Base-by-base conservation (phyloP, 192 early-diverging fungal genomes). In the Allomyces macrogynus region DNA sequence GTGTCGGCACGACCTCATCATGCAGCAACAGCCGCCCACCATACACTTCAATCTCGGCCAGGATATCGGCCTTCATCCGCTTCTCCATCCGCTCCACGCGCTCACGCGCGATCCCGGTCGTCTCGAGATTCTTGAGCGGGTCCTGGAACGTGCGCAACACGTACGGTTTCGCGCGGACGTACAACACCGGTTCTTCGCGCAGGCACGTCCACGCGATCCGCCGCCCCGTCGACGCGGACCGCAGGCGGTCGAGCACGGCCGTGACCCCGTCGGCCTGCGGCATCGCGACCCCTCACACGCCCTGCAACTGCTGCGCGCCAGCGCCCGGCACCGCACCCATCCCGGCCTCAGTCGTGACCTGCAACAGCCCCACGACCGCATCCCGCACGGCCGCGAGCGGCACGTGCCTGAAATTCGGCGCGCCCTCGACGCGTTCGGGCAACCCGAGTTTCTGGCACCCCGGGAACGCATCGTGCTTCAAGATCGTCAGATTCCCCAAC, bases 401-500 rank as follows among this genome's bases (percentile, higher is more conserved):
- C 11, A 82, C 75, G n/a, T 77, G 73, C 22, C 82, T 70, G 66
- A 72, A 84, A 62, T 84, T 84, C 25, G 81, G 80, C 14, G 82
- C 80, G 23, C 79, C 80, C 20, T 85, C 80, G 5, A 85, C 69
- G 10, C 82, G 77, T 60, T 85, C 84, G 60, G 68, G 68, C 10
- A 84, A 68, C 18, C 73, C 77, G 69, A 84, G 67, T 64, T 81
- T 80, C 68, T 85, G 84, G 25, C 79, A 80, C 1, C 81, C 80
- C 1, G 84, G 83, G 72, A 85, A 85, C 22, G 82, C 72, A 61
- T 85, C 83, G 40, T 77, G 72, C 65, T 85, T 85, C 54, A 85
- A 66, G 66, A 85, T 85, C 1, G 80, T 82, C 23, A 76, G 71
- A 27, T 80, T 76, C 7, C 71, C 74, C 23, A 85, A 65, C 2